Evolutionary conservation across 306 rosid genomes (phyloP).

Genomic region (Cicer pinnatifidum): DNA sequence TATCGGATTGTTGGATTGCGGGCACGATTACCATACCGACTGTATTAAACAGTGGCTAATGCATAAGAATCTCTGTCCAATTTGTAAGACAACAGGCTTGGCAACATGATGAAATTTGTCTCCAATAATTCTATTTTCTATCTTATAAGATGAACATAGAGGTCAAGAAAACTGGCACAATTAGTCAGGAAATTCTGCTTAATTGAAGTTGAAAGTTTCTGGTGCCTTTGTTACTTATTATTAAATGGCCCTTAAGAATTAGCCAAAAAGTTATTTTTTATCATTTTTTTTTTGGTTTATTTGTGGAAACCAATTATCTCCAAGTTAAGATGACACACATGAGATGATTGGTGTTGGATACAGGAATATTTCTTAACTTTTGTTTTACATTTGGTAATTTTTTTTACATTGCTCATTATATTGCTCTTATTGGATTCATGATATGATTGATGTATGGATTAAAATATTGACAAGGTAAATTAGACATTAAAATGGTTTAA

Average conservation of each 20-base stretch:
- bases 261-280: slow-evolving; percentile 40
- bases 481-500: slow-evolving; percentile 1
- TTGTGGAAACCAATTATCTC: slow-evolving; percentile 54
- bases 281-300: slow-evolving; percentile 45
- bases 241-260: slow-evolving; percentile 35
- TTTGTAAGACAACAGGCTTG: slow-evolving; percentile 90
- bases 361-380: slow-evolving; percentile 50
- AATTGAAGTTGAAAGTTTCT: slow-evolving; percentile 45
- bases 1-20: slow-evolving; percentile 80
- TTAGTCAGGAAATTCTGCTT: slow-evolving; percentile 45
- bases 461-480: not conserved
- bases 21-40: slow-evolving; percentile 73
- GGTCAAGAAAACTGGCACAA: slow-evolving; percentile 45
- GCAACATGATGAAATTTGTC: slow-evolving; percentile 61
- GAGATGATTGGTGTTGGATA: slow-evolving; percentile 53
- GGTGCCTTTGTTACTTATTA: slow-evolving; percentile 48
- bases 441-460: slow-evolving; percentile 4
- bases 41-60: slow-evolving; percentile 89
- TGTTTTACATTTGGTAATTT: slow-evolving; percentile 49
- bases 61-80: slow-evolving; percentile 91
- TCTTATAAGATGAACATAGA: slow-evolving; percentile 34
- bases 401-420: slow-evolving; percentile 35
- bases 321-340: slow-evolving; percentile 50
- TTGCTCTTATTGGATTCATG: slow-evolving; percentile 15
- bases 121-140: slow-evolving; percentile 28